Base-by-base conservation (phyloP, 768 basidiomycete species). In the Phylloporus sp. region DNA sequence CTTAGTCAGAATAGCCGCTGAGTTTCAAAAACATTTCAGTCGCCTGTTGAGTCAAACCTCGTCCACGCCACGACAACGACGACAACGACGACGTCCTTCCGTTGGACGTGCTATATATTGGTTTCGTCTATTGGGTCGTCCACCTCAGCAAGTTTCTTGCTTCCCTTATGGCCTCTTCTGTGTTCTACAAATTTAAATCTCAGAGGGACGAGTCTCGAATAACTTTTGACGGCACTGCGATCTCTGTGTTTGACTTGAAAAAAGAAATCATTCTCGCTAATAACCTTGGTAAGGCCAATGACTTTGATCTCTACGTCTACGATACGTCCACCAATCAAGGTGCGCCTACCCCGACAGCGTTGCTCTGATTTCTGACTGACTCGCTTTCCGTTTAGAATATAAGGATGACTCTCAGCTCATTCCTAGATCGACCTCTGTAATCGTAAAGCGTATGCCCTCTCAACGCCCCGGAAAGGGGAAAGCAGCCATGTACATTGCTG, bases 211-310 rank as follows among this genome's bases (percentile, higher is more conserved):
- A 98, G 73, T 94, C 93, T 52, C 79, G 93, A 67, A 85, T 99
- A 70, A 86, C 91, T 48, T 97, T 99, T 77, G 95, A 99, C 69
- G 97, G 97, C 65, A 97, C 95, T 60, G 92, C 93, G 57, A 98
- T 99, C 67, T 94, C 94, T 65, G 93, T 98, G 61, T 98, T 97
- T 78, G 97, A 99, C 73, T 78, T 99, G 72, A 99, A 99, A 76
- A 91, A 87, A 78, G 97, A 98, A 74, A 91, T 99, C 67, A 95
- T 99, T 64, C 76, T 95, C 64, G 89, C 89, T 68, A 97, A 97
- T 68, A 93, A 88, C 69, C 84, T 99, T 73, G 88, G 87, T 75
- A 95, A 93, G 78, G 93, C 91, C 52, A 92, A 88, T 66, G 97
- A 99, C 67, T 97, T 98, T 76, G 97, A 99, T 73, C 80, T 99